Evolutionary conservation across 305 asterid genomes (phyloP), one percentile per base, ranked within the genome.

Genomic region (Solanum chacoense): DNA sequence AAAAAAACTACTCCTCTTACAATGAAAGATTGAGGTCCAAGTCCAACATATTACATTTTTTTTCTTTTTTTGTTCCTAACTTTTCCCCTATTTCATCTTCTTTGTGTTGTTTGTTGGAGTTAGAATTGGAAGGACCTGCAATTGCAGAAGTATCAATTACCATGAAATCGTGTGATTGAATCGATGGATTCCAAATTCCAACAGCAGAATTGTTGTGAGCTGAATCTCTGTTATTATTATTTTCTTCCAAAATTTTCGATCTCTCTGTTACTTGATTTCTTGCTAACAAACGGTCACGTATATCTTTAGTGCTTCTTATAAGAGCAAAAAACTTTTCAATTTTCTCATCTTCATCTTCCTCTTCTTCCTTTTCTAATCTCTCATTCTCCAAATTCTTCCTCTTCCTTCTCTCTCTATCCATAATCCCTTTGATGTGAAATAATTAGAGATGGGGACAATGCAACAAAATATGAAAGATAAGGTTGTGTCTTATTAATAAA

Each of bases 21-120:
- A 34, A 75, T 81, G 94, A 92, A 71, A 92, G 93, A 37, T 89
- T 92, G 50, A 92, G 94, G 89, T 92, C 92, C 91, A 92, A 89
- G 34, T 80, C 92, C 50, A 65, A 84, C 74, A 20, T 69, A 34
- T 35, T 45, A 20, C 63, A 73, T 13, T 78, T 89, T 71, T 14
- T 87, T 14, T 72, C 65, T 42, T 83, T 18, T 37, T 38, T 38
- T 78, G n/a, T 31, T 84, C 13, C 81, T 55, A 6, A n/a, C 8
- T 8, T 45, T 26, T 38, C 9, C 2, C 32, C 10, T 11, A 14
- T 37, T 24, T 2, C 89, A 4, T 14, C 38, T 9, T 36, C 9
- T 8, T 78, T 36, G 29, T 35, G 55, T 69, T 76, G 83, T 42
- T 71, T 89, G 80, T 50, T 85, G 55, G 73, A 50, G 45, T 81